Evolutionary conservation across 2,329 filamentous ascomycete genomes (phyloP).

Genomic region (Penicillium sp.): DNA sequence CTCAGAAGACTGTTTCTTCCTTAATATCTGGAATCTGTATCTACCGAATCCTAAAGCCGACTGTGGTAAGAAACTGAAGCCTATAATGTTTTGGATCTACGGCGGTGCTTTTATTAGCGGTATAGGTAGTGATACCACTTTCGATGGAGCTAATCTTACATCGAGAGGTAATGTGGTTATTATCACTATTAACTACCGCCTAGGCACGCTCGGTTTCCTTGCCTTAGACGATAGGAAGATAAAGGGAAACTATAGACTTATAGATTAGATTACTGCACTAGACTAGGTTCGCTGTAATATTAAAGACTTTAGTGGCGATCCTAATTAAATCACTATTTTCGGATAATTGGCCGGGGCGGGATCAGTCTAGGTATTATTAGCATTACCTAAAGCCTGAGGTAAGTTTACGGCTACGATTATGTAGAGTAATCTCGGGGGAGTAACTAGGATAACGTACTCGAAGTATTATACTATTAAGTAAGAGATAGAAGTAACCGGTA

Average conservation of each 20-base stretch:
- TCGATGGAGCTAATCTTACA: slow-evolving; percentile 59
- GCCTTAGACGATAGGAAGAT: slow-evolving; percentile 58
- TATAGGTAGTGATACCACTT: slow-evolving; percentile 36
- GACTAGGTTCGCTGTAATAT: slow-evolving; percentile 53
- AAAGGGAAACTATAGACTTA: slow-evolving; percentile 58
- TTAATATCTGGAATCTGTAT: slow-evolving; percentile 49
- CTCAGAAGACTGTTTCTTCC: slow-evolving; percentile 52
- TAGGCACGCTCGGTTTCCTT: slow-evolving; percentile 61
- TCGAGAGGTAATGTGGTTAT: slow-evolving; percentile 62
- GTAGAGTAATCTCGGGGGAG: slow-evolving; percentile 54
- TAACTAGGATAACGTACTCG: slow-evolving; percentile 60
- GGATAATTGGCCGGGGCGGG: slow-evolving; percentile 58
- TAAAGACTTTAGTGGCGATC: slow-evolving; percentile 51
- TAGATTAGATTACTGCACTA: slow-evolving; percentile 55
- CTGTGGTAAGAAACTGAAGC: slow-evolving; percentile 42
- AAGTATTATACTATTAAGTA: slow-evolving; percentile 60
- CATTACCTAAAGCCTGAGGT: slow-evolving; percentile 20
- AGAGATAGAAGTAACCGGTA: slow-evolving; percentile 52
- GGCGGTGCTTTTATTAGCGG: slow-evolving; percentile 61
- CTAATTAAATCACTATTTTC: slow-evolving; percentile 49
- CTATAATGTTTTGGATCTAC: slow-evolving; percentile 56
- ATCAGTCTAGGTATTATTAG: slow-evolving; percentile 55
- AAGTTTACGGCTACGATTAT: slow-evolving; percentile 26
- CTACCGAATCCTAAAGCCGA: slow-evolving; percentile 36
- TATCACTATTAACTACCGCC: slow-evolving; percentile 62